Percentiles rank a stretch among this genome's conserved stretches.
Evolutionary conservation across 1,284 basidiomycete species (phyloP).

Genomic region (Vanrija sp.): DNA sequence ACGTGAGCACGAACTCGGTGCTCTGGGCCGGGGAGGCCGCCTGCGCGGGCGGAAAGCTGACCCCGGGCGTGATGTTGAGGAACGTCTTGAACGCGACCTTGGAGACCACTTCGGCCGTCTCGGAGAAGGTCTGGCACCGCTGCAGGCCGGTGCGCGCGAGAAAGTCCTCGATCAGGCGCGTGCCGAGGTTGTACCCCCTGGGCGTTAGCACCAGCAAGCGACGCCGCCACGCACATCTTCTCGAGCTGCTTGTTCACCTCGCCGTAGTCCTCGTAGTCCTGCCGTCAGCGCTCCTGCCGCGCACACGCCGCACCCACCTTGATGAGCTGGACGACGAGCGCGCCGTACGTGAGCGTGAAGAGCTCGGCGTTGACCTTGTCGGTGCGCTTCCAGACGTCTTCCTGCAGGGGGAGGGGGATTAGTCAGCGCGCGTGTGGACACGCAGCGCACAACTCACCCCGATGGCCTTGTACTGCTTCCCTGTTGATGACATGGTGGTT

Average conservation of each 20-base stretch:
- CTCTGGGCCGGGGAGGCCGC: slow-evolving; percentile 49
- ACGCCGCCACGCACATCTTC: slow-evolving; percentile 54
- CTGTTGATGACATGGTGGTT: slow-evolving; percentile 15
- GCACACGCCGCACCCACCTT: slow-evolving; percentile 52
- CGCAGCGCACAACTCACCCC: slow-evolving; percentile 27
- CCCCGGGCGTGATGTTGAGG: slow-evolving; percentile 82
- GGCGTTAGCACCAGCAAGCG: slow-evolving; percentile 28
- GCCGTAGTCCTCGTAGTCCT: slow-evolving; percentile 93
- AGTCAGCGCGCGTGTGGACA: neutral
- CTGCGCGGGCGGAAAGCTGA: slow-evolving; percentile 62
- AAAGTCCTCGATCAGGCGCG: slow-evolving; percentile 94
- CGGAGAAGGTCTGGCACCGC: slow-evolving; percentile 83
- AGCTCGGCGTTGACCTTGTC: slow-evolving; percentile 97
- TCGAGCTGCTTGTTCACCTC: slow-evolving; percentile 68
- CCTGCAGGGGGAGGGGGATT: slow-evolving; percentile 50
- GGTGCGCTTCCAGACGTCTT: slow-evolving; percentile 87
- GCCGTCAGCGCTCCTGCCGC: neutral
- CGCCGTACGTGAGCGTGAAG: slow-evolving; percentile 95
- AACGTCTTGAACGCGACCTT: slow-evolving; percentile 99
- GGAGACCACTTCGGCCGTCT: slow-evolving; percentile 87
- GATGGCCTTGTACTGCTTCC: slow-evolving; percentile 48
- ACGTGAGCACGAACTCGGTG: slow-evolving; percentile 69
- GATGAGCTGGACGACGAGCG: slow-evolving; percentile 94
- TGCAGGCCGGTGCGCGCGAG: slow-evolving; percentile 82
- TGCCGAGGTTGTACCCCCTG: slow-evolving; percentile 99